phyloP scores from a whole-genome alignment of 1,139 yeast genomes.

The Yamadazyma mexicana region DNA sequence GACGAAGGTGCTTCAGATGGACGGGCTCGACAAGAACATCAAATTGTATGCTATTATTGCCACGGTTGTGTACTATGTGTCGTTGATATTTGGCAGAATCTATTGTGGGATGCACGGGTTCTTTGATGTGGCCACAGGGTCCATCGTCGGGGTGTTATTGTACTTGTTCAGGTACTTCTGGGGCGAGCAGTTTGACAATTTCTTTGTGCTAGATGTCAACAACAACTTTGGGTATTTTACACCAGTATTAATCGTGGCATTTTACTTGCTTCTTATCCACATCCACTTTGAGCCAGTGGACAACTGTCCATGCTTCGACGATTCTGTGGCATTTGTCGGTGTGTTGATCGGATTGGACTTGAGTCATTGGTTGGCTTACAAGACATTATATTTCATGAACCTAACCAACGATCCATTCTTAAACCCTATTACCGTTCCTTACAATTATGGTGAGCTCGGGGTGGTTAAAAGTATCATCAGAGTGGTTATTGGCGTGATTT shows the following conservation, averaged over 20 bases:
- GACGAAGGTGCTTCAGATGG: conserved; percentile 17
- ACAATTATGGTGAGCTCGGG: conserved; percentile 42
- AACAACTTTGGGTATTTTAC: conserved; percentile 27
- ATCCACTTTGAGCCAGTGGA: conserved; percentile 86
- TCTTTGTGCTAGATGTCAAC: conserved; percentile 23
- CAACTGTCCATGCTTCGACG: conserved; percentile 95
- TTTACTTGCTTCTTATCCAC: conserved; percentile 55
- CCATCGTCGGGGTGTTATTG: conserved; percentile 56
- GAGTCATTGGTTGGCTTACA: conserved; percentile 46
- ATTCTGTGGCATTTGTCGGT: conserved; percentile 90
- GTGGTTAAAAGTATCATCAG: conserved; percentile 41
- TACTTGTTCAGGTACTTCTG: conserved; percentile 39
- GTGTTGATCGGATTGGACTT: conserved; percentile 77
- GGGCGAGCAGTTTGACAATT: conserved; percentile 42
- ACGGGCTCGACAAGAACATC: conserved; percentile 11
- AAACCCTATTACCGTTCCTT: conserved; percentile 42
- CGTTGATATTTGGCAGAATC: conserved; percentile 76
- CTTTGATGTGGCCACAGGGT: conserved; percentile 70
- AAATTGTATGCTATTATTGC: conserved; percentile 21
- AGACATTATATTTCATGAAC: conserved; percentile 26
- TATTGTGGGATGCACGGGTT: conserved; percentile 99
- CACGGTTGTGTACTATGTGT: conserved; percentile 48
- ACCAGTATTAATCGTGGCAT: conserved; percentile 38
- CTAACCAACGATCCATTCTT: conserved; percentile 13
- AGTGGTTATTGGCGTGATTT: conserved; percentile 53